Evolutionary conservation across 1,139 yeast species (phyloP).

Genomic region (Pichia sp.): DNA sequence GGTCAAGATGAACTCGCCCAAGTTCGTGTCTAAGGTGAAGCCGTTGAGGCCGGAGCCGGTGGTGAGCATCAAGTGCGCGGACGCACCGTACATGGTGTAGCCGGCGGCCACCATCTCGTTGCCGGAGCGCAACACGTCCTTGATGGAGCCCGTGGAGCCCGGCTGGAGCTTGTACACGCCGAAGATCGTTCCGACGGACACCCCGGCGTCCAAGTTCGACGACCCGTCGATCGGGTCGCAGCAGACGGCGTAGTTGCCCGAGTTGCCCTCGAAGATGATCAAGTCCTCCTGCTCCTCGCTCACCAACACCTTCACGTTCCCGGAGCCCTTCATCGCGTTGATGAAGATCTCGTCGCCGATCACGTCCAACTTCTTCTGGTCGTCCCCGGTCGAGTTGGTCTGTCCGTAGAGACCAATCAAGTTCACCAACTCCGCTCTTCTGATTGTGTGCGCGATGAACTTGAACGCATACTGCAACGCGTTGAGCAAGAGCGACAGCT

Average conservation of each 20-base stretch:
- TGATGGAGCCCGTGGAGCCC: conserved; percentile 74
- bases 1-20: conserved; percentile 94
- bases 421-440: conserved; percentile 93
- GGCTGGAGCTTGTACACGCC: conserved; percentile 78
- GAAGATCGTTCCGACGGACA: conserved; percentile 95
- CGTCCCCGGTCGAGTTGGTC: conserved; percentile 91
- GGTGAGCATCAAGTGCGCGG: conserved; percentile 91
- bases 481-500: conserved; percentile 79
- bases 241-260: conserved; percentile 91
- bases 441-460: conserved; percentile 91
- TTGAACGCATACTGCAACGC: conserved; percentile 94
- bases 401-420: conserved; percentile 82
- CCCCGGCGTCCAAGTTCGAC: conserved; percentile 96
- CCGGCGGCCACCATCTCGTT: conserved; percentile 97
- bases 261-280: conserved; percentile 75
- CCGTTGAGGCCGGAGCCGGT: conserved; percentile 93
- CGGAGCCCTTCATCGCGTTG: conserved; percentile 93
- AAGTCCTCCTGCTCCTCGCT: conserved; percentile 96
- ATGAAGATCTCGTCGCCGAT: conserved; percentile 97
- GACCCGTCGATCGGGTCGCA: conserved; percentile 99
- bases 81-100: conserved; percentile 98
- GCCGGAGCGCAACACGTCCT: conserved; percentile 87
- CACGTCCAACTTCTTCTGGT: conserved; percentile 93
- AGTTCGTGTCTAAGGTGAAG: conserved; percentile 84
- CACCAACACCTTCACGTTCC: conserved; percentile 85